Conservation (phyloP, 768 basidiomycete species). For the Leccinum rimulosum region DNA sequence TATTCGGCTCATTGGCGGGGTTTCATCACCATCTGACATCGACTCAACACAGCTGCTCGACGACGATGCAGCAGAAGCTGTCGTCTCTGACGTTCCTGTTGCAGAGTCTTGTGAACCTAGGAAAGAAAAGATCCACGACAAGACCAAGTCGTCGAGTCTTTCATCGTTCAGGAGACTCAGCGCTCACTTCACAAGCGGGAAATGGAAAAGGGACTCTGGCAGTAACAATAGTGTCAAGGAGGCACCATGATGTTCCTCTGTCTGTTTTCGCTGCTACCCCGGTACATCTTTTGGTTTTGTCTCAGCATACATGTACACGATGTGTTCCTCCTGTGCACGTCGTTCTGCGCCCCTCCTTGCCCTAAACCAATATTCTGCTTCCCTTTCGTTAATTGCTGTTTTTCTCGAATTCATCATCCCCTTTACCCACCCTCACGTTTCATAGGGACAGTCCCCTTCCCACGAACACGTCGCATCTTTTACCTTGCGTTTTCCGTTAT, state of each 20-base stretch:
- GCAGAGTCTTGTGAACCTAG: constrained; percentile 30
- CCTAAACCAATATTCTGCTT: constrained; percentile 12
- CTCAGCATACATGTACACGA: constrained; percentile 22
- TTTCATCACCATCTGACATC: constrained; percentile 31
- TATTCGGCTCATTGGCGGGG: constrained; percentile 61
- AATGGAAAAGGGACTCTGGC: constrained; percentile 52
- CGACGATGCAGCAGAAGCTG: constrained; percentile 31
- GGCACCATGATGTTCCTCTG: constrained; percentile 21
- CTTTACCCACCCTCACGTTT: constrained; percentile 14
- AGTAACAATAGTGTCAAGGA: constrained; percentile 49
- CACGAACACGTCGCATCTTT: constrained; percentile 13
- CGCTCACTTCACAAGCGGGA: constrained; percentile 36
- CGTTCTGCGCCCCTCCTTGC: constrained; percentile 15
- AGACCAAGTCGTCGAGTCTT: constrained; percentile 50
- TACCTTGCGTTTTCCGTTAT: constrained; percentile 19
- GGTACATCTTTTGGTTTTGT: constrained; percentile 17
- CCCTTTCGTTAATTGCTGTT: constrained; percentile 6
- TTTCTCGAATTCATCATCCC: constrained; percentile 9
- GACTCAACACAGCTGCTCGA: constrained; percentile 32
- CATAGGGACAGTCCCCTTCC: constrained; percentile 13
- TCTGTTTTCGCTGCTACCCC: constrained; percentile 10
- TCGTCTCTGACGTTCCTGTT: constrained; percentile 38
- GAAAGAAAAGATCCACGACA: constrained; percentile 45
- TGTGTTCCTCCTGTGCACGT: constrained; percentile 14
- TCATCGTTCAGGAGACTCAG: constrained; percentile 58